These are phyloP conservation scores for Cryptococcus sp. DNA, from an alignment of 1,284 basidiomycete genomes.

Conservation along the genomic window DNA sequence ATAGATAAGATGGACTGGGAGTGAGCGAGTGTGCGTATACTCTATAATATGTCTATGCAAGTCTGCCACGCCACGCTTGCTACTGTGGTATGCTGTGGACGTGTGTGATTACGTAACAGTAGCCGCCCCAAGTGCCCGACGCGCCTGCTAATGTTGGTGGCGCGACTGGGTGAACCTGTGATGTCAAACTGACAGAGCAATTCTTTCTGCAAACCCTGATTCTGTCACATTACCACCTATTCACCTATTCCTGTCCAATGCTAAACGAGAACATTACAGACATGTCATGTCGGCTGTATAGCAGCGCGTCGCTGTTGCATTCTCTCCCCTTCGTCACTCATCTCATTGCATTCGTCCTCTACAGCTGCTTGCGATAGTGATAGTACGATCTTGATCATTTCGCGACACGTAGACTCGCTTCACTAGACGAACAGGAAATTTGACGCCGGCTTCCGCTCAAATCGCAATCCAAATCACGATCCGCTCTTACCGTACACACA, in stretches of 20 bases:
- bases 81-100: too few species aligned
- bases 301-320: background rate
- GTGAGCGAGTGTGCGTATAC: slow-evolving; percentile 5
- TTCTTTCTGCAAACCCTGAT: background rate
- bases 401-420: too few species aligned
- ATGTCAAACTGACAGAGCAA: background rate
- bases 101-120: too few species aligned
- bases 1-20: slow-evolving; percentile 72
- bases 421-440: too few species aligned
- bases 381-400: background rate
- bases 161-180: too few species aligned
- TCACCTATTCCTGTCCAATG: background rate
- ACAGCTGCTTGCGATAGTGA: background rate
- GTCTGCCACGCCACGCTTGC: too few species aligned
- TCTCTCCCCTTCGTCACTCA: background rate
- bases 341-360: background rate
- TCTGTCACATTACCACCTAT: background rate
- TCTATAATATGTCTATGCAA: too few species aligned
- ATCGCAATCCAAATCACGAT: background rate
- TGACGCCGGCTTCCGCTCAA: background rate
- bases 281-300: background rate
- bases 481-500: background rate
- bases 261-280: background rate
- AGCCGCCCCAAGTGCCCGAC: too few species aligned
- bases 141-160: too few species aligned